Percentiles rank a stretch among this genome's conserved stretches.
These are phyloP conservation scores for Trichoderma hamatum DNA, from an alignment of 2,329 filamentous ascomycete species.

Conservation along the genomic window DNA sequence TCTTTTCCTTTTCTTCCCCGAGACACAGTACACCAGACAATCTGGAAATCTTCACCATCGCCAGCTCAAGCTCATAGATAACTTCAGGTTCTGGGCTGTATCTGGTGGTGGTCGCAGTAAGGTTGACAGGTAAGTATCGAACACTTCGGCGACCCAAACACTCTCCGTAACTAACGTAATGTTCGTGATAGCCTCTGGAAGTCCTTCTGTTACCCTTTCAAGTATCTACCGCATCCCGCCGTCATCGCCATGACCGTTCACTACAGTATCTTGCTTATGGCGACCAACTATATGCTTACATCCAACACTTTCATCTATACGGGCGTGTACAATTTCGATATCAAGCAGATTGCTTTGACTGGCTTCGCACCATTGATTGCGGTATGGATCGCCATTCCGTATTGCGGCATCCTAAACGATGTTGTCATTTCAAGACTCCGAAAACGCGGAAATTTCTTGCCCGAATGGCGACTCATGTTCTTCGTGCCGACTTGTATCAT, in stretches of 20 bases:
- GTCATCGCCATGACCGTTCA: conserved; percentile 14
- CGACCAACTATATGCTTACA: conserved; percentile 17
- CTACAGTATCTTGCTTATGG: conserved; percentile 6
- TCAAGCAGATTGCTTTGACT: conserved; percentile 14
- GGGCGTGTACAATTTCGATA: conserved; percentile 6
- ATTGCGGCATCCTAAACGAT: conserved; percentile 8
- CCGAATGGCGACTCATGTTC: conserved; percentile 15
- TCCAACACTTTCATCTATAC: conserved; percentile 14
- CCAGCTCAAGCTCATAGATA: neutral
- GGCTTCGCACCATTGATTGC: conserved; percentile 11
- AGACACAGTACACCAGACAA: conserved; percentile 17
- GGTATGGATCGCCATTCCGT: conserved; percentile 17
- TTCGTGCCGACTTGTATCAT: conserved; percentile 14
- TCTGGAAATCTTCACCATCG: conserved; percentile 3
- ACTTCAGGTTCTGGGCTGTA: conserved; percentile 7
- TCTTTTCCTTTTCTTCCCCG: conserved; percentile 12
- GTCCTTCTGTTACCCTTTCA: neutral
- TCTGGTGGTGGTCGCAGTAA: conserved; percentile 16
- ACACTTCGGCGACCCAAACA: accelerated
- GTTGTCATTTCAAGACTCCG: conserved; percentile 12
- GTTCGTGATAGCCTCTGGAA: neutral
- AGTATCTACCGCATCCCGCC: conserved; percentile 6
- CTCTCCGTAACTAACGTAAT: neutral
- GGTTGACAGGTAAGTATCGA: neutral
- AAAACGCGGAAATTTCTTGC: neutral